phyloP scores from a whole-genome alignment of 2,329 filamentous ascomycete genomes.

The Tolypocladium tropicale region DNA sequence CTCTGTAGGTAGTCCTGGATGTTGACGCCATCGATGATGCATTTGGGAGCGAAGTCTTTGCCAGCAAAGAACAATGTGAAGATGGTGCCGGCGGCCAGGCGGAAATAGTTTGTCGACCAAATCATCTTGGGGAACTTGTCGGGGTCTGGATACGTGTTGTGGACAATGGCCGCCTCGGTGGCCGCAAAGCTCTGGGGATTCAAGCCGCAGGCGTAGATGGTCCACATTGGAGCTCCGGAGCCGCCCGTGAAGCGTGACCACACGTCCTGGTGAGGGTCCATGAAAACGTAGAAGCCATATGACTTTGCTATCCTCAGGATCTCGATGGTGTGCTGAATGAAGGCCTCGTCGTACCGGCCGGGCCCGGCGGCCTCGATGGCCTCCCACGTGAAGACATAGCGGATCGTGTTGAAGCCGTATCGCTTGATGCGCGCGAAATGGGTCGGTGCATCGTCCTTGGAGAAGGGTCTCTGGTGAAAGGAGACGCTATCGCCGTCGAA shows the following conservation, averaged over 20 bases:
- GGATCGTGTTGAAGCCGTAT: conserved; percentile 92
- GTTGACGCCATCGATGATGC: conserved; percentile 86
- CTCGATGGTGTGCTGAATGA: conserved; percentile 83
- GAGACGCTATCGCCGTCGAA: conserved; percentile 88
- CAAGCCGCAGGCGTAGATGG: conserved; percentile 84
- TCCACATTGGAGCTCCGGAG: conserved; percentile 96
- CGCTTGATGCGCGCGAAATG: conserved; percentile 81
- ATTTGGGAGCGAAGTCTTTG: conserved; percentile 86
- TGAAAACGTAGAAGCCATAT: conserved; percentile 93
- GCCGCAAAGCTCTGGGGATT: conserved; percentile 76
- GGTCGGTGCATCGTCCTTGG: conserved; percentile 67
- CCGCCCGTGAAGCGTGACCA: conserved; percentile 94
- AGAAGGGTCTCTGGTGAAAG: conserved; percentile 79
- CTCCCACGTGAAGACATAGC: conserved; percentile 98
- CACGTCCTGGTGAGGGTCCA: conserved; percentile 98
- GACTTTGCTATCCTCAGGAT: conserved; percentile 73
- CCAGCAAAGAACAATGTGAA: conserved; percentile 94
- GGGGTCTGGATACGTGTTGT: conserved; percentile 84
- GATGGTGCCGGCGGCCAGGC: conserved; percentile 78
- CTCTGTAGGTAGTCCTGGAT: conserved; percentile 91
- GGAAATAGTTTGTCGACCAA: conserved; percentile 94
- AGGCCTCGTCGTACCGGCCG: conserved; percentile 86
- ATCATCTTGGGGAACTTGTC: conserved; percentile 95
- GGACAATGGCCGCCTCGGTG: conserved; percentile 87
- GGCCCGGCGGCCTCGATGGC: conserved; percentile 92